Evolutionary conservation across 2,329 filamentous ascomycete species (phyloP), one percentile per base, ranked within the genome.

Genomic region (Ophiosphaerella korrae): DNA sequence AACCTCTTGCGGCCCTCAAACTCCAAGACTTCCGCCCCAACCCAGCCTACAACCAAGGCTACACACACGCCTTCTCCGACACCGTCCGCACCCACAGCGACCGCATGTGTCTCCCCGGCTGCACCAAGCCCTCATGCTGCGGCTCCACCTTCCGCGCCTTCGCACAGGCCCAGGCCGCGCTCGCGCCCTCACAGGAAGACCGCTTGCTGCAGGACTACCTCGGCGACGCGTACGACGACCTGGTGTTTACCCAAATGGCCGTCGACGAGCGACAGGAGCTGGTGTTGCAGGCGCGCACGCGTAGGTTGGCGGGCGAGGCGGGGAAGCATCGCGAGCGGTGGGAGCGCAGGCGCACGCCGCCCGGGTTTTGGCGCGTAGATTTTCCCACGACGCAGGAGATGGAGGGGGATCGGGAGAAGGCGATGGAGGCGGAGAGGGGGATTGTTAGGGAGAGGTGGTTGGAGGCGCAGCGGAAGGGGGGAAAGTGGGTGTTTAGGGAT

Each of bases 371-470:
- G 94, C 82, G 90, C 46, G 83, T 88, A 1, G 93, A 96, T 61
- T 96, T 99, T 70, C 92, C 93, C 1, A 85, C 78, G 23, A 97
- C 94, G 1, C 94, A 97, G 70, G 90, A 97, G 73, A 75, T 87
- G 24, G 78, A 84, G 60, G 77, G 80, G 45, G 85, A 93, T 63
- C 83, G 83, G 50, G 80, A 82, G 52, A 85, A 86, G 66, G 88
- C 88, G 0, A 80, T 78, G n/a, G 80, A 80, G 61, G 76, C 84
- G 52, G 87, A 89, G 67, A 82, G 80, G 58, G 78, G 84, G 42
- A 81, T 84, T 48, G 80, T 97, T 1, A 82, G 86, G 58, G 86
- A 90, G 65, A 83, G 92, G 66, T 88, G 90, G 74, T 80, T 86
- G 42, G 92, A 97, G 68, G 92, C 94, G 1, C 88, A 90, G 84